Evolutionary conservation across 2,329 filamentous ascomycete species (phyloP), one percentile per base, ranked within the genome.

Genomic region (Drechslera avenae): DNA sequence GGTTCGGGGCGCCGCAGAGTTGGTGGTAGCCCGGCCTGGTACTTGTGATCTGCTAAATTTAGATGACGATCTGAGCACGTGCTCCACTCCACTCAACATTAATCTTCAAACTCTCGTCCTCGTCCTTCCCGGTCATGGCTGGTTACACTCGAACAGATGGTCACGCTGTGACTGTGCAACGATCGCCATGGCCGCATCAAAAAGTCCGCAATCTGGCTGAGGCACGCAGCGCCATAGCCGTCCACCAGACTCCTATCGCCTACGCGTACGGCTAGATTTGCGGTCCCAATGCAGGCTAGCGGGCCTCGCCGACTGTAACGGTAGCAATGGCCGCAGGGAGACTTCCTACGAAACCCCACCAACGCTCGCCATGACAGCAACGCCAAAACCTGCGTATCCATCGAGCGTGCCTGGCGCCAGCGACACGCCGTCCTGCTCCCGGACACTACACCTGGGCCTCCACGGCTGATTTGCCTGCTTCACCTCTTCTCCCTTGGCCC

Each of bases 261-360:
- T 28, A 51, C 40, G 52, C 56, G 56, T 56, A 44, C 21, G 56
- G 55, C 46, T 53, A 51, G 50, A 31, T 19, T n/a, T 13, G 44
- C 32, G 14, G 28, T 18, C 60, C 55, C 48, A 47, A 57, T 46
- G 16, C 45, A 49, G 60, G 10, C 60, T 69, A 68, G 65, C 52
- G 49, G 31, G 32, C 31, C 37, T 56, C 47, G 55, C 59, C 59
- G 63, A 66, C 60, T 48, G 66, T 68, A 68, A 68, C 65, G 61
- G 66, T 69, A 69, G 62, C 61, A 67, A 68, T 63, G 59, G 51
- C 54, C 51, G 33, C 59, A 54, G 49, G 51, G 59, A 68, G 63
- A 66, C 63, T 57, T 57, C 50, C 48, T 55, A 46, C 58, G 51
- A 60, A 57, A 60, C 62, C 63, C 66, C 59, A 59, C 62, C 56